Evolutionary conservation across 345 rosid species (phyloP), one percentile per base, ranked within the genome.

Genomic region (Kernera saxatilis): DNA sequence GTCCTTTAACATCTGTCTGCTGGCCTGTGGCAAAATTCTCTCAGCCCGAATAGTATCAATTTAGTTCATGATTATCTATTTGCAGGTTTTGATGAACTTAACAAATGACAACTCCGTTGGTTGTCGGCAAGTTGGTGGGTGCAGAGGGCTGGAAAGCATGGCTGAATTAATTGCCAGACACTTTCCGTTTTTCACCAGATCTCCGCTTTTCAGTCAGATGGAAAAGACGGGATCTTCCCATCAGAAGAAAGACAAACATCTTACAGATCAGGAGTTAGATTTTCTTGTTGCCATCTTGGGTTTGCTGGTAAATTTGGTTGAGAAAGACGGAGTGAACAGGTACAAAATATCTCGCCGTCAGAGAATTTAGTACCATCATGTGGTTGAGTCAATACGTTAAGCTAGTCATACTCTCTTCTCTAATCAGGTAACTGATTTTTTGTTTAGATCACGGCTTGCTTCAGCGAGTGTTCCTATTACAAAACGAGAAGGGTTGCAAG

Each of bases 231-330:
- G 68, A 61, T 67, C 69, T 18, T 75, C 73, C 33, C 59, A 57
- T 65, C 81, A 70, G 71, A 85, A 79, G 74, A 85, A 79, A 26
- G 90, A 84, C 58, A 76, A 49, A 72, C 90, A 84, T 69, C 88
- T 92, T 48, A 82, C 86, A 44, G 99, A 95, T 74, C 98, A 90
- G 76, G 98, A 95, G 82, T 75, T 90, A 69, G 99, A 95, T 82
- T 87, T 95, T 78, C 97, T 95, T 76, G 99, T 95, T 78, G 97
- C 98, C 51, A 90, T 95, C 78, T 75, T 95, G 78, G 99, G 99
- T 37, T 79, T 95, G 74, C 93, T 95, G 23, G 96, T 95, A 79
- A 95, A 95, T 80, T 80, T 95, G 82, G 96, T 95, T 5, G 99
- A 92, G 90, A 95, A 92, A 84, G 92, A 92, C 74, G 97, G 84